phyloP scores from a whole-genome alignment of 306 rosid genomes.

The Ziziphus jujuba region DNA sequence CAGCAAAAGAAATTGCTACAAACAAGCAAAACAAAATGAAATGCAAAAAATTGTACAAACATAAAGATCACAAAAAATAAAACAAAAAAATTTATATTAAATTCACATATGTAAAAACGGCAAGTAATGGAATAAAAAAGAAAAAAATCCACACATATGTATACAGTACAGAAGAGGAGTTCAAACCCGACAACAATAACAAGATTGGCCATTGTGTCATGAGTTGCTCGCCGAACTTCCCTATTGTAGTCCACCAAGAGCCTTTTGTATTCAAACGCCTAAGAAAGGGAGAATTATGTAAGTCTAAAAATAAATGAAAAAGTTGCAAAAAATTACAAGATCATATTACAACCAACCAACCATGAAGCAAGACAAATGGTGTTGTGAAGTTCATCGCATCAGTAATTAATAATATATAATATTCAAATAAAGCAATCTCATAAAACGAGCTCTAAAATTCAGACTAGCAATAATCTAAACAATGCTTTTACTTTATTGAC shows the following conservation, averaged over 20 bases:
- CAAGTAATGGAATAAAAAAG: conserved; percentile 15
- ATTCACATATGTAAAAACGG: conserved; percentile 20
- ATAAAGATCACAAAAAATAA: conserved; percentile 2
- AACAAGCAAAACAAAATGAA: conserved; percentile 25
- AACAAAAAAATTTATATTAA: conserved; percentile 3
- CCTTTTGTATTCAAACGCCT: conserved; percentile 93
- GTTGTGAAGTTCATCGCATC: no score
- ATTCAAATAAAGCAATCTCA: no score
- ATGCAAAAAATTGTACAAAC: background rate
- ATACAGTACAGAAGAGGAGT: conserved; percentile 25
- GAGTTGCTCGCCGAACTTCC: conserved; percentile 91
- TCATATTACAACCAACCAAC: background rate
- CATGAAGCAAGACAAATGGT: background rate
- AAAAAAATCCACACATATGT: background rate
- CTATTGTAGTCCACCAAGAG: conserved; percentile 92
- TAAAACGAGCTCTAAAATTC: no score
- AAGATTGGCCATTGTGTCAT: conserved; percentile 81
- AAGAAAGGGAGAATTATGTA: conserved; percentile 26
- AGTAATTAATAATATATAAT: no score
- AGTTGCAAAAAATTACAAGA: conserved; percentile 1
- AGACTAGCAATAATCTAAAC: no score
- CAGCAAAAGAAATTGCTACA: conserved; percentile 1
- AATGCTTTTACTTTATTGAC: no score
- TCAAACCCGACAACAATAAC: conserved; percentile 69
- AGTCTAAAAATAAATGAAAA: conserved; percentile 21